Evolutionary conservation across 441 rosid species (phyloP).

Genomic region (Mallotus japonicus): DNA sequence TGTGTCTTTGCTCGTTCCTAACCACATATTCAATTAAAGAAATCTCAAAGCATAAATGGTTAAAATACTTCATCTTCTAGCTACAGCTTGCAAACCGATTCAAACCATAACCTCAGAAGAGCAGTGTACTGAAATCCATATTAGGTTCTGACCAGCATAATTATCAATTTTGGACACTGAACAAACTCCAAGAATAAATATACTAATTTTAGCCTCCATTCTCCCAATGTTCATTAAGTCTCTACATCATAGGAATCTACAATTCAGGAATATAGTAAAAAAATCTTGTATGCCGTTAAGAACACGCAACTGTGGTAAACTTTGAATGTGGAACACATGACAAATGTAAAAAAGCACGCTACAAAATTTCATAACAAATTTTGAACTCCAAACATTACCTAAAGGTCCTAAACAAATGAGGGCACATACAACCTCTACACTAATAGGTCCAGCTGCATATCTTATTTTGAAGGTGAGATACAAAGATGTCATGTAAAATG

Average conservation of each 20-base stretch:
- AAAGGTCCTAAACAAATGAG: no score
- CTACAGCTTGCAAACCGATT: not conserved
- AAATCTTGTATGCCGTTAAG: not conserved
- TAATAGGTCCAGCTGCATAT: not conserved
- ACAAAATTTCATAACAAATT: not conserved
- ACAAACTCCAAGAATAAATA: not conserved
- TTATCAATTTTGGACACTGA: not conserved
- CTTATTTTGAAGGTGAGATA: conserved; percentile 4
- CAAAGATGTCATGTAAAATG: not conserved
- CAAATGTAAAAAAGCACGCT: not conserved
- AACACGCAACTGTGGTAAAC: not conserved
- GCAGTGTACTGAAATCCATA: not conserved
- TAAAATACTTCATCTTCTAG: conserved; percentile 8
- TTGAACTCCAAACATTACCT: not conserved
- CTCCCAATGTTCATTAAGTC: not conserved
- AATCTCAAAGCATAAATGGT: not conserved
- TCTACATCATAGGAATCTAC: not conserved
- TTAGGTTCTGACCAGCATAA: not conserved
- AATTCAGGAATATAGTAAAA: not conserved
- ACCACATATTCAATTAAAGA: not conserved
- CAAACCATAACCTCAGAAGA: not conserved
- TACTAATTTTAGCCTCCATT: not conserved
- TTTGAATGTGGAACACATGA: not conserved
- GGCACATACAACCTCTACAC: not conserved
- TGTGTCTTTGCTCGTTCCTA: conserved; percentile 83